phyloP scores from a whole-genome alignment of 1,284 basidiomycete species.

The Austroboletus novae-zelandiae region DNA sequence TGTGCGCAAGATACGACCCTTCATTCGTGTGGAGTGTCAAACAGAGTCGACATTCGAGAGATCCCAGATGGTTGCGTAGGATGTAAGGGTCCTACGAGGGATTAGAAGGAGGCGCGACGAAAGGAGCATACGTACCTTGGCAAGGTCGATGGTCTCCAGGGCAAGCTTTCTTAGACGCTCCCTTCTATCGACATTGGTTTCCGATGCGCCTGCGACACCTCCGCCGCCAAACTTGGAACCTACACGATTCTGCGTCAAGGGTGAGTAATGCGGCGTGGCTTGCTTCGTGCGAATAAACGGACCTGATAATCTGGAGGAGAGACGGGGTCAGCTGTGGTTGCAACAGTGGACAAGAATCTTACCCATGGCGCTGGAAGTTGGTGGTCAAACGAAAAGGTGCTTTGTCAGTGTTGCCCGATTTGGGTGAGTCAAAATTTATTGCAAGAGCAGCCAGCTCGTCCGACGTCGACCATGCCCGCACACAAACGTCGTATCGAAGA shows the following conservation, averaged over 20 bases:
- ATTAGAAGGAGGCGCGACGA: slow-evolving; percentile 4
- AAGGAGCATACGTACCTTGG: slow-evolving; percentile 57
- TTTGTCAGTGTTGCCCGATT: slow-evolving; percentile 13
- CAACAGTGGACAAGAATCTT: not conserved
- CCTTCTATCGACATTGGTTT: slow-evolving; percentile 93
- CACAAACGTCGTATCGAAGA: slow-evolving; percentile 64
- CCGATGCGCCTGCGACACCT: slow-evolving; percentile 89
- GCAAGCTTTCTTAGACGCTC: slow-evolving; percentile 95
- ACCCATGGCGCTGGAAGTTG: slow-evolving; percentile 21
- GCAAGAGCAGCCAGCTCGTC: slow-evolving; percentile 14
- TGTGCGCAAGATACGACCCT: slow-evolving; percentile 98
- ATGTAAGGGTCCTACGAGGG: slow-evolving; percentile 90
- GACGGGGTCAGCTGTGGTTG: slow-evolving; percentile 2
- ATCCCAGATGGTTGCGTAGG: slow-evolving; percentile 95
- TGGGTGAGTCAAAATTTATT: not conserved
- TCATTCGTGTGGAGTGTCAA: slow-evolving; percentile 98
- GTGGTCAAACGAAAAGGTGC: not conserved
- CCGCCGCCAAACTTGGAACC: slow-evolving; percentile 96
- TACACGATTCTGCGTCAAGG: slow-evolving; percentile 75
- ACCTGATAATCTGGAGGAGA: slow-evolving; percentile 46
- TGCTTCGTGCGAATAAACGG: slow-evolving; percentile 1
- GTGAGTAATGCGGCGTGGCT: not conserved
- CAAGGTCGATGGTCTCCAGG: slow-evolving; percentile 93
- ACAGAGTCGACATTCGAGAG: slow-evolving; percentile 97
- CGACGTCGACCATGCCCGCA: slow-evolving; percentile 38